These are phyloP conservation scores for Aspergillus sp. DNA, from an alignment of 2,329 filamentous ascomycete genomes.

Conservation along the genomic window DNA sequence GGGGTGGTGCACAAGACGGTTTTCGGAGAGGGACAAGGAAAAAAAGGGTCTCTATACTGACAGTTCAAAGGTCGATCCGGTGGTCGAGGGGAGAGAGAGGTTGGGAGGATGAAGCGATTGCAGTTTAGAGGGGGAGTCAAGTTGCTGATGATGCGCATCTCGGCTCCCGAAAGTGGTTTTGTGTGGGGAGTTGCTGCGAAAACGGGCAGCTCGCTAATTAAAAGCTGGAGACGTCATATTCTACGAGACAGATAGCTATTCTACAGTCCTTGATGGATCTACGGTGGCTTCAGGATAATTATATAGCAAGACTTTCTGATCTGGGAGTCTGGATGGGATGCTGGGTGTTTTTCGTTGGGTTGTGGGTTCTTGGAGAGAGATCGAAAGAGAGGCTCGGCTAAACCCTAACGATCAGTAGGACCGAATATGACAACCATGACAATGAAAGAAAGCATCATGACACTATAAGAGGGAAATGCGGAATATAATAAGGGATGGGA, in stretches of 20 bases:
- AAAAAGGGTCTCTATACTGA: background rate
- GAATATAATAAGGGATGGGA: too few relatives aligned
- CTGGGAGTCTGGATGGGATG: background rate
- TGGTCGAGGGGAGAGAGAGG: conserved; percentile 1
- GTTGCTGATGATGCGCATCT: conserved; percentile 12
- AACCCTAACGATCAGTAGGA: background rate
- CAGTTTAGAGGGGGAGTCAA: conserved; percentile 7
- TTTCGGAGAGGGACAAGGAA: conserved; percentile 1
- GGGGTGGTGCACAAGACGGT: background rate
- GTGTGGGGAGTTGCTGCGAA: conserved; percentile 18
- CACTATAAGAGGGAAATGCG: too few relatives aligned
- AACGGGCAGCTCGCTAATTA: conserved; percentile 18
- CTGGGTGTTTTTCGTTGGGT: background rate
- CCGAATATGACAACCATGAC: too few relatives aligned
- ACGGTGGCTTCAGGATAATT: background rate
- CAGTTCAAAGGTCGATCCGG: background rate
- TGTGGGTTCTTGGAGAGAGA: background rate
- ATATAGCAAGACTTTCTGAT: background rate
- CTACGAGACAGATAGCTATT: background rate
- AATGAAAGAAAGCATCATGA: too few relatives aligned
- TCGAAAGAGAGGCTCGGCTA: background rate
- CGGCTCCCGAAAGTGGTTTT: conserved; percentile 11
- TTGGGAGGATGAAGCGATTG: conserved; percentile 1
- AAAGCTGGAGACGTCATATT: conserved; percentile 7
- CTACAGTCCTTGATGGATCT: background rate